Evolutionary conservation across 176 grass and related monocot genomes (phyloP).

Genomic region (Oryza officinalis): DNA sequence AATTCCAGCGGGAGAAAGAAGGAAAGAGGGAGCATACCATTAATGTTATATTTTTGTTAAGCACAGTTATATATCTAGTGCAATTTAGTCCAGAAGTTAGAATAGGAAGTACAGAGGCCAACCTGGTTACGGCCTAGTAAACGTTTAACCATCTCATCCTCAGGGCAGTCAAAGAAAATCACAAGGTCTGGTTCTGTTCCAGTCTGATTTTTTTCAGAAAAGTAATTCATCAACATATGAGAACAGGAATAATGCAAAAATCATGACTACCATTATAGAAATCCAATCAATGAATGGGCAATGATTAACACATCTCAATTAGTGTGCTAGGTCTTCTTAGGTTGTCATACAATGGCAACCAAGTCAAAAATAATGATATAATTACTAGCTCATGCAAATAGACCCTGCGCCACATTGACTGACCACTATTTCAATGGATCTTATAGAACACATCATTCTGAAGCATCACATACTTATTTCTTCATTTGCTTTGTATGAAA

Average conservation of each 20-base stretch:
- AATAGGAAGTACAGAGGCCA: background rate
- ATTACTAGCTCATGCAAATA: background rate
- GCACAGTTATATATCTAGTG: background rate
- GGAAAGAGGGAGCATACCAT: background rate
- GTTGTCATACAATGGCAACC: background rate
- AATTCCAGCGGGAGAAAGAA: background rate
- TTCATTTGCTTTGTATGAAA: background rate
- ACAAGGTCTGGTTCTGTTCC: constrained; percentile 90
- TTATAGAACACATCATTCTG: background rate
- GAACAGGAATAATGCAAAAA: constrained; percentile 19
- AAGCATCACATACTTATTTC: background rate
- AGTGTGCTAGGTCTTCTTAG: background rate
- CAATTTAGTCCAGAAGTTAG: background rate
- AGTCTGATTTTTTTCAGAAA: constrained; percentile 52
- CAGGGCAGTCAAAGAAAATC: constrained; percentile 84
- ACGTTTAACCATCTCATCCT: constrained; percentile 93
- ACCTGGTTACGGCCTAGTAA: constrained; percentile 91
- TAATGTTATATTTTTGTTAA: background rate
- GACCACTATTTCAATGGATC: background rate
- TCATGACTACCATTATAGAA: background rate
- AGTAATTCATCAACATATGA: constrained; percentile 17
- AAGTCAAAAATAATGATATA: background rate
- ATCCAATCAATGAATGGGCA: constrained; percentile 3
- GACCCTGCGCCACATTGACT: background rate
- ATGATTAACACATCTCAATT: background rate